Base-by-base conservation (phyloP, 2,329 filamentous ascomycete genomes). In the Colletotrichum liaoningense region DNA sequence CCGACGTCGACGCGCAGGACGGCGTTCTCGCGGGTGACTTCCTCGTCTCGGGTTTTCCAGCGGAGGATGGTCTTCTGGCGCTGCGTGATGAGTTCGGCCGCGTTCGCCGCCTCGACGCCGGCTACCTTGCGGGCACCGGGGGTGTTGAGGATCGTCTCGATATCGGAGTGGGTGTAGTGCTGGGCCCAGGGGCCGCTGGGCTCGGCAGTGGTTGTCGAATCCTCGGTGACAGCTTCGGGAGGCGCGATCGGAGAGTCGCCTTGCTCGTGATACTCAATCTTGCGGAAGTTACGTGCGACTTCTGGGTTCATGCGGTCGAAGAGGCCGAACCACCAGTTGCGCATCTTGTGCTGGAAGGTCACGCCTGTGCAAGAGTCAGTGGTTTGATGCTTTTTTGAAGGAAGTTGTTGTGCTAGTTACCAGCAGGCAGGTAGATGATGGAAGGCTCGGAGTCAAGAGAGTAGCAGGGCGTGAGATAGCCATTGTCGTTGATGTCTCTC, bases 71-170 rank as follows among this genome's bases (percentile, higher is more conserved):
- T 66, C 68, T 76, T 71, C 70, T 67, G 69, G 12, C 79, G 76
- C 12, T 75, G 65, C 16, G 59, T 65, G 33, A 81, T 69, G 26
- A 75, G 74, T 9, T 52, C 30, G 55, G 75, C 55, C n/a, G 75
- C 76, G 14, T 75, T 42, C 9, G 63, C 3, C 4, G 75, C 54
- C 1, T 76, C 67, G 22, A 80, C 68, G 24, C 78, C 76, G n/a
- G 74, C 71, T 3, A 81, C 69, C 0, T 52, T 33, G 8, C 77
- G 79, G 3, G 76, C 74, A 5, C 74, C 69, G 2, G 75, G 69
- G 2, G 74, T 67, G 3, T 75, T 30, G 5, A 81, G 75, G 1
- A 78, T 79, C 9, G 66, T 69, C 5, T 67, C 30, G 11, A 80
- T 63, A 24, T 79, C 77, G 42, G 65, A 26, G 0, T 69, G 59